Percentiles rank a stretch among this genome's conserved stretches.
Evolutionary conservation across 768 basidiomycete genomes (phyloP).

Genomic region (Tricholoma furcatifolium): DNA sequence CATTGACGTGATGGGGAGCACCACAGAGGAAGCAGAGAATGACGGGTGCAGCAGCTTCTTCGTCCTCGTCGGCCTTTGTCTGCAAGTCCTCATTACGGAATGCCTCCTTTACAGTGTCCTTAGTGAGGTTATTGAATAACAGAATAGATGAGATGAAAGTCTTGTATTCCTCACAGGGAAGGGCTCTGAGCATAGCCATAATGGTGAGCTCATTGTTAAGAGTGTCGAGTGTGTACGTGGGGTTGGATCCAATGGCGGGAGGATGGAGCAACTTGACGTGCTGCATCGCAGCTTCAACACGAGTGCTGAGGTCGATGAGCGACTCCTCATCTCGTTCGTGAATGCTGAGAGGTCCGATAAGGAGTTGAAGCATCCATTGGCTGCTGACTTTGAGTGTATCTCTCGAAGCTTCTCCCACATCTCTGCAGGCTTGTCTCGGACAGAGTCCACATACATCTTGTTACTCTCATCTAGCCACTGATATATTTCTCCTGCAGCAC

Average conservation of each 20-base stretch:
- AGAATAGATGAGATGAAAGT: no score
- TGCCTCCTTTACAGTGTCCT: not conserved
- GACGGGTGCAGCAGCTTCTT: not conserved
- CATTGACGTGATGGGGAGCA: not conserved
- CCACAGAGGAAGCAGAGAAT: constrained; percentile 2
- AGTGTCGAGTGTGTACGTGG: not conserved
- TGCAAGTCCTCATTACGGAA: not conserved
- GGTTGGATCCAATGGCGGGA: not conserved
- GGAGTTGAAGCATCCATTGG: no score
- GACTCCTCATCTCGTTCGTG: not conserved
- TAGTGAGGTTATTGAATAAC: not conserved
- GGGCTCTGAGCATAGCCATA: constrained; percentile 4
- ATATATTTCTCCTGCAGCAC: no score
- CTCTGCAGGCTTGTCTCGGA: no score
- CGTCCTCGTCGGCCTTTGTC: not conserved
- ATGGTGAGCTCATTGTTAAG: constrained; percentile 1
- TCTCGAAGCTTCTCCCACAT: no score
- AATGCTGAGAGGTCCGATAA: not conserved
- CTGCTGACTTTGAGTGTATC: no score
- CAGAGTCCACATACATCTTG: no score
- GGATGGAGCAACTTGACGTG: not conserved
- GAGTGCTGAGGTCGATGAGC: not conserved
- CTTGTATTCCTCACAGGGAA: not conserved
- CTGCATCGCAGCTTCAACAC: constrained; percentile 5
- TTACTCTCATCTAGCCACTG: no score